Evolutionary conservation across 129 eudicot species (phyloP).

Genomic region (carrot (Daucus carota)): DH1_v3.0 NC_030383.2:39960001-39960500

Average conservation of each 20-base stretch:
- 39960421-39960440: not conserved
- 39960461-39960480: not conserved
- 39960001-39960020: not conserved
- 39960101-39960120: conserved; percentile 99
- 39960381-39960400: not conserved
- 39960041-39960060: not conserved
- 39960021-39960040: not conserved
- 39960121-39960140: conserved; percentile 97
- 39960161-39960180: conserved; percentile 98
- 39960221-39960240: not conserved
- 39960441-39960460: not conserved
- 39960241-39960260: not conserved
- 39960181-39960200: conserved; percentile 9
- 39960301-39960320: not conserved
- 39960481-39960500: conserved; percentile 91
- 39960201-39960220: not conserved
- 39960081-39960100: conserved; percentile 82
- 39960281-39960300: not conserved
- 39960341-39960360: not conserved
- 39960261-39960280: not conserved
- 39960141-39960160: conserved; percentile 82
- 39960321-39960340: not conserved
- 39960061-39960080: not conserved
- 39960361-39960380: not conserved
- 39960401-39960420: not conserved